Base-by-base conservation (phyloP, 108 stramenopile species). In the Nitzschia palea region DNA sequence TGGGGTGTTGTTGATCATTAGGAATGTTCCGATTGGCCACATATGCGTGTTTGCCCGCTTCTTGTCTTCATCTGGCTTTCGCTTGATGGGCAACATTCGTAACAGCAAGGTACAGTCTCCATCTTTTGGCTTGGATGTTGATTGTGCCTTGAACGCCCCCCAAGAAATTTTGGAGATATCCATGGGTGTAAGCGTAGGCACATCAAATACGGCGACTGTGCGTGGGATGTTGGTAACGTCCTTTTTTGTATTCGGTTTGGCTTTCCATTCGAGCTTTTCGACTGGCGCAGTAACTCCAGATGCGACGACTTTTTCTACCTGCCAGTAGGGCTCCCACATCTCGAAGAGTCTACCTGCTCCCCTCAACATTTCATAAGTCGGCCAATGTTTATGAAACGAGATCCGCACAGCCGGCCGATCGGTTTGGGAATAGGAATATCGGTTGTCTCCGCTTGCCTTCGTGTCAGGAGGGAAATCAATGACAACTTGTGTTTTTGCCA, bases 11-110 rank as follows among this genome's bases (percentile, higher is more conserved):
- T 71, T 58, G 23, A 89, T 18, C 2, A 35, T 47, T 0, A 79
- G 30, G 66, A 86, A 84, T 15, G 87, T 89, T 45, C 89, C 89
- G 27, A 71, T 82, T 3, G 93, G 93, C 93, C 93, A 94, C 22
- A 94, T 29, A 65, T 94, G 93, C 35, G 69, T 65, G 62, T 90
- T 87, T 12, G 86, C 82, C 26, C 82, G 76, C 17, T 78, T 77
- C 45, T 79, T 75, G 40, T 45, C 55, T 6, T 69, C 55, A 23
- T 85, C 68, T 8, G 44, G 15, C 2, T 70, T 68, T 23, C 65
- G 58, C 35, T 66, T 33, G 9, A 86, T 44, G 0, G 88, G 88
- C 22, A 90, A 30, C 62, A 82, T 77, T 17, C 88, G 79, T 17
- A 87, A 42, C 26, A 90, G 56, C 14, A 86, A 60, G 17, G 83